phyloP scores from a whole-genome alignment of 1,139 yeast genomes.

The Yamadazyma triangularis region DNA sequence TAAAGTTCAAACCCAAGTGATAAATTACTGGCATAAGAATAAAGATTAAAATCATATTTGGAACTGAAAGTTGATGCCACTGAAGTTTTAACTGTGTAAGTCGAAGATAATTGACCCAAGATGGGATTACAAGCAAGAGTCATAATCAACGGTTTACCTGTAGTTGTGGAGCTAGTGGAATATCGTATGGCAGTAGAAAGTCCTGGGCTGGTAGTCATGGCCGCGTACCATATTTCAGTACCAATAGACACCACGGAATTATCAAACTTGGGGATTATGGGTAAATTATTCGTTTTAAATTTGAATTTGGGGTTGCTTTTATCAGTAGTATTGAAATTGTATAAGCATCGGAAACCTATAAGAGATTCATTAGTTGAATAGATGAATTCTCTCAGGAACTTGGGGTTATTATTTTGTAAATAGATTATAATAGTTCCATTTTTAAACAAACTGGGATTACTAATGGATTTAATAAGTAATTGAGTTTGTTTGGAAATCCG shows the following conservation, averaged over 20 bases:
- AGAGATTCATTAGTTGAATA: constrained; percentile 88
- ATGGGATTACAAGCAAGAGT: constrained; percentile 86
- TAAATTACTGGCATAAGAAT: constrained; percentile 84
- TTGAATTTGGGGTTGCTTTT: background rate
- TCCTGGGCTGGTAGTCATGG: constrained; percentile 78
- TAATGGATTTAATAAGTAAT: constrained; percentile 67
- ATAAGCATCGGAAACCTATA: constrained; percentile 77
- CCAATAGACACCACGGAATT: constrained; percentile 66
- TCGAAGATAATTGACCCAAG: constrained; percentile 84
- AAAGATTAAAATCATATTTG: constrained; percentile 83
- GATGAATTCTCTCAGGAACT: constrained; percentile 68
- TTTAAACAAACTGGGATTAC: constrained; percentile 56
- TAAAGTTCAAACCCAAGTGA: constrained; percentile 86
- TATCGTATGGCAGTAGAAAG: constrained; percentile 81
- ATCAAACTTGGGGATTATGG: constrained; percentile 35
- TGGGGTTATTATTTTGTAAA: constrained; percentile 64
- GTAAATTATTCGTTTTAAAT: constrained; percentile 10
- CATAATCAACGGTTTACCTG: constrained; percentile 86
- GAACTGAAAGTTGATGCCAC: constrained; percentile 76
- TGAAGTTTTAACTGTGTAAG: constrained; percentile 82
- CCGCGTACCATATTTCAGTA: constrained; percentile 87
- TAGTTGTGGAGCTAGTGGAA: constrained; percentile 78
- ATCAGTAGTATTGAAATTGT: constrained; percentile 42
- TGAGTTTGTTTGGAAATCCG: constrained; percentile 60
- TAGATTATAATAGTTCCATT: constrained; percentile 64